Evolutionary conservation across 768 basidiomycete species (phyloP), one percentile per base, ranked within the genome.

Genomic region (Agrocybe pediades): DNA sequence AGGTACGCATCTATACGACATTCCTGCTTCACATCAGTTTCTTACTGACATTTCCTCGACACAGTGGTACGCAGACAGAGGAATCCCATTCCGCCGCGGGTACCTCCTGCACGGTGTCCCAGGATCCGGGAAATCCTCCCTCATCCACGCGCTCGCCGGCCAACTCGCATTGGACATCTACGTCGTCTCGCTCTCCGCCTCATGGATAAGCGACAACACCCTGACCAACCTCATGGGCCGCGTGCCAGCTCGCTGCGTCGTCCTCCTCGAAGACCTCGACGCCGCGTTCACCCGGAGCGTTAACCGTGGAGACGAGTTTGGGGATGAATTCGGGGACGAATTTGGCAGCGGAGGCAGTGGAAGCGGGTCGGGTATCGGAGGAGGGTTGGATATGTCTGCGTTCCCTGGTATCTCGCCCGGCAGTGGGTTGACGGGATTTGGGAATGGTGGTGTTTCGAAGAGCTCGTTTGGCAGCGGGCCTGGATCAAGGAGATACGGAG

Each of bases 11-110:
- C 36, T 6, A 17, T 47, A 30, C n/a, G n/a, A n/a, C 41, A 15
- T 42, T 51, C 19, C 45, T 15, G 15, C 46, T 39, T 20, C 29
- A 27, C 11, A 23, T 36, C 25, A 42, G 47, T 29, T 48, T 44
- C 47, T 51, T 39, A 15, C 44, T 25, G 41, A 45, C 36, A 19
- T 26, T 17, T 17, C 53, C 17, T 33, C 30, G 45, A 45, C 21
- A 33, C 57, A 90, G 84, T 94, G 92, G 92, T 95, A 94, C 61
- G 89, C 90, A n/a, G 89, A 92, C 69, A 86, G 92, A 62, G 92
- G 92, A 46, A 93, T 94, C 59, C 92, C 92, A 25, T 94, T 91
- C 82, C 88, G 92, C 50, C 83, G 92, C 51, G 92, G 92, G 4
- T 92, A 92, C 68, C 81, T 93, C 46, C 77, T 93, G 20, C 85